Evolutionary conservation across 2,329 filamentous ascomycete species (phyloP).

Genomic region (Camillea tinctor): DNA sequence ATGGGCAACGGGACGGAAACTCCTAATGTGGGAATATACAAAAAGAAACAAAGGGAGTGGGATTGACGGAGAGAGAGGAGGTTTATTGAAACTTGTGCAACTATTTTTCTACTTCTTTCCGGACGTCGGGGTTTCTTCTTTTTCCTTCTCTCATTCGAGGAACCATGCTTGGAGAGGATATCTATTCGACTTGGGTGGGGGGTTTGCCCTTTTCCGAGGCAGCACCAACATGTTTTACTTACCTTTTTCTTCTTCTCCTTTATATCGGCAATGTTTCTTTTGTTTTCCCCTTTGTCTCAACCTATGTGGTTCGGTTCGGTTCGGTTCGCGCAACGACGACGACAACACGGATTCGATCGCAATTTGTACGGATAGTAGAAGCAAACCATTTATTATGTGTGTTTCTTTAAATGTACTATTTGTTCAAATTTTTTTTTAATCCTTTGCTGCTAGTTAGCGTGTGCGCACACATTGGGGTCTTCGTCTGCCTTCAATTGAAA

Average conservation of each 20-base stretch:
- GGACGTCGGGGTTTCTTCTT: background rate
- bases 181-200: too few relatives aligned
- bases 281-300: too few relatives aligned
- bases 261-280: too few relatives aligned
- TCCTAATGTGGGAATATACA: background rate
- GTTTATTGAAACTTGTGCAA: background rate
- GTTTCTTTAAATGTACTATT: background rate
- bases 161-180: constrained; percentile 1
- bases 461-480: too few relatives aligned
- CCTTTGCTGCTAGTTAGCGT: too few relatives aligned
- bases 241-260: background rate
- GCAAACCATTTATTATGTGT: too few relatives aligned
- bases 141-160: background rate
- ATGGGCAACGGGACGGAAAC: constrained; percentile 1
- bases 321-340: background rate
- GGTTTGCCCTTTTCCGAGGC: too few relatives aligned
- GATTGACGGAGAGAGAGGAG: too few relatives aligned
- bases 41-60: background rate
- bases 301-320: too few relatives aligned
- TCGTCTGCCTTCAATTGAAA: too few relatives aligned
- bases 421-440: too few relatives aligned
- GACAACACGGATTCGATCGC: background rate
- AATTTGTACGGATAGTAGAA: background rate
- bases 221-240: background rate
- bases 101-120: background rate